Evolutionary conservation across 176 grass and related monocot genomes (phyloP), one percentile per base, ranked within the genome.

Genomic region (Miscanthus lutarioriparius): DNA sequence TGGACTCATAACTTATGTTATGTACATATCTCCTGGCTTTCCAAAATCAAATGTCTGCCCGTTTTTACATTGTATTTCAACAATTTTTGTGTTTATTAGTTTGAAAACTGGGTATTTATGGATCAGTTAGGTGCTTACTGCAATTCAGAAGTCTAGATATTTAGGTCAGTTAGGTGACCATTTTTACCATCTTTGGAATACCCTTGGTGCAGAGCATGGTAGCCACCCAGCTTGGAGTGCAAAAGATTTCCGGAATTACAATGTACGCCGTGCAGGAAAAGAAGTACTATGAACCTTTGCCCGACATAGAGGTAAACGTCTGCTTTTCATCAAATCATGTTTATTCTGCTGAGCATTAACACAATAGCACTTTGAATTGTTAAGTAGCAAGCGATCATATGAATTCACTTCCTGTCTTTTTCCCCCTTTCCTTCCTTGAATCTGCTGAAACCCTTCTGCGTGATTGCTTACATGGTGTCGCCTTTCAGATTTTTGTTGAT

Each of bases 221-320:
- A 65, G 89, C 96, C 73, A 94, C 91, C 49, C 90, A 90, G 83
- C 86, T 96, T 26, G 96, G 96, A 12, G 89, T 99, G 25, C 96
- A 99, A 78, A 96, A 88, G 71, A 94, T 99, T 56, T 99, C 96
- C 1, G 93, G 96, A 89, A 94, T 99, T 38, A 91, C 91, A 25
- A 27, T 99, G 62, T 83, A 91, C 41, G 93, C 94, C 56, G 87
- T 94, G 47, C 91, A 90, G 78, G 91, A 99, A 82, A 96, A 92
- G 96, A 94, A 99, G 82, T 54, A 86, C 45, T 94, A 92, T 37
- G 96, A 99, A 72, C 90, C 91, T 76, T 92, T 96, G 53, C 76
- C 88, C 38, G 96, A 96, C 72, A 84, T 94, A 85, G 96, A 99
- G 96, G 96, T 95, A 91, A 62, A 38, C 12, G 0, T 0, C 26